Percentiles rank a stretch among this genome's conserved stretches.
phyloP scores from a whole-genome alignment of 2,329 filamentous ascomycete species.

The Talaromyces rugulosus region DNA sequence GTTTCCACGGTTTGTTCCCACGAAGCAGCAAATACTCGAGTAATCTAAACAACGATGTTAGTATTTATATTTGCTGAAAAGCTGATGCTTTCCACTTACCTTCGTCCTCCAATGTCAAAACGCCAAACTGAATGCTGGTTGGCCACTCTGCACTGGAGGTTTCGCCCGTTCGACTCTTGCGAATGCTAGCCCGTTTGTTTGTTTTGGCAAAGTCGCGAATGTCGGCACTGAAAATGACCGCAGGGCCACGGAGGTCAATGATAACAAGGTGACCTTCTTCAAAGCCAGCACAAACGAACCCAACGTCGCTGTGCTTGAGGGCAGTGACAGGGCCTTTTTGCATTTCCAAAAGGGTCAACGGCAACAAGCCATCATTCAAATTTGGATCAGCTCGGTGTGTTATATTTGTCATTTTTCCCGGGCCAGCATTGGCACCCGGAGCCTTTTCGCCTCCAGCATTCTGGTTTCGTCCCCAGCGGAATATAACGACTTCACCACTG shows the following conservation, averaged over 20 bases:
- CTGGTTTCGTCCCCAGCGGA: constrained; percentile 80
- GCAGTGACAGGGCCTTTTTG: constrained; percentile 76
- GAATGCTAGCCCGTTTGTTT: constrained; percentile 70
- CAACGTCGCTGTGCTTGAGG: constrained; percentile 81
- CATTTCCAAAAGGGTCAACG: constrained; percentile 76
- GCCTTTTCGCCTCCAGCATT: constrained; percentile 62
- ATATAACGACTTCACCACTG: constrained; percentile 81
- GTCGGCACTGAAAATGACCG: constrained; percentile 72
- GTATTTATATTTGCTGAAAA: background rate
- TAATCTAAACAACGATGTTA: constrained; percentile 53
- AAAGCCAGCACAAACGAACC: constrained; percentile 84
- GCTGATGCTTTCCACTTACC: constrained; percentile 35
- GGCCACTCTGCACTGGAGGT: constrained; percentile 64
- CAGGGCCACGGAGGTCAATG: constrained; percentile 82
- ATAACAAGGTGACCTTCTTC: constrained; percentile 76
- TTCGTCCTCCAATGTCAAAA: constrained; percentile 90
- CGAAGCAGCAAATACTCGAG: constrained; percentile 88
- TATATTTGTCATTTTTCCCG: constrained; percentile 72
- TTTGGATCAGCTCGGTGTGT: constrained; percentile 65
- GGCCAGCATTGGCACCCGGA: constrained; percentile 52
- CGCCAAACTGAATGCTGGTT: constrained; percentile 81
- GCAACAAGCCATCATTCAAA: constrained; percentile 76
- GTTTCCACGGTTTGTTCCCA: constrained; percentile 80
- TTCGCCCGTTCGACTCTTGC: constrained; percentile 49
- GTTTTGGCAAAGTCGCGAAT: constrained; percentile 67